Percentiles rank a stretch among this genome's conserved stretches.
phyloP scores from a whole-genome alignment of 805 yeast species.

The Wickerhamomyces bovis region DNA sequence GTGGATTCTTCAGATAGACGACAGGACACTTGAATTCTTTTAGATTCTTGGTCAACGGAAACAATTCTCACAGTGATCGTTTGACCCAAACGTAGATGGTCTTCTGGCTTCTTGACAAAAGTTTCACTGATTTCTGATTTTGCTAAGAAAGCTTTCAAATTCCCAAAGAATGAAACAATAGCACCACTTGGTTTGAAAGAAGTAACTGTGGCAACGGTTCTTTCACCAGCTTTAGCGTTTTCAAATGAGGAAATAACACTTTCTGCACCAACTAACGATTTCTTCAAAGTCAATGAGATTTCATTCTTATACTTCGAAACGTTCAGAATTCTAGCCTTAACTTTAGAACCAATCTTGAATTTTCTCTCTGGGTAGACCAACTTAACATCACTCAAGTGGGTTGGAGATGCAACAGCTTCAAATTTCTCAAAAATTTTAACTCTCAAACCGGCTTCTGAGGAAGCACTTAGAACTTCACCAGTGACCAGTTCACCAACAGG shows the following conservation, averaged over 20 bases:
- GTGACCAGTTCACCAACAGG: constrained; percentile 64
- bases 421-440: constrained; percentile 62
- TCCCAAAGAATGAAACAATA: constrained; percentile 76
- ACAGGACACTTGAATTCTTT: constrained; percentile 66
- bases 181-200: constrained; percentile 73
- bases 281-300: constrained; percentile 69
- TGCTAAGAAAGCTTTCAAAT: constrained; percentile 75
- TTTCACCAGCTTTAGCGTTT: constrained; percentile 46
- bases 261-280: constrained; percentile 61
- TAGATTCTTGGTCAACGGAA: constrained; percentile 44
- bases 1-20: constrained; percentile 52
- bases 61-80: constrained; percentile 68
- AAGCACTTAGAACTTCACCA: constrained; percentile 48
- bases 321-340: constrained; percentile 65
- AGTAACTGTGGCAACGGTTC: constrained; percentile 69
- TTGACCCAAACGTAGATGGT: constrained; percentile 78
- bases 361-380: constrained; percentile 88
- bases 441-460: constrained; percentile 57
- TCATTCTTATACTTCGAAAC: constrained; percentile 39
- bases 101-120: constrained; percentile 68
- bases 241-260: constrained; percentile 38
- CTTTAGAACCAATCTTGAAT: constrained; percentile 77
- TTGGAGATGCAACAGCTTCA: constrained; percentile 66
- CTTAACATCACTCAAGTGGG: constrained; percentile 79
- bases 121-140: constrained; percentile 86